These are phyloP conservation scores for Delphinella strobiligena DNA, from an alignment of 2,329 filamentous ascomycete genomes.

Conservation along the genomic window DNA sequence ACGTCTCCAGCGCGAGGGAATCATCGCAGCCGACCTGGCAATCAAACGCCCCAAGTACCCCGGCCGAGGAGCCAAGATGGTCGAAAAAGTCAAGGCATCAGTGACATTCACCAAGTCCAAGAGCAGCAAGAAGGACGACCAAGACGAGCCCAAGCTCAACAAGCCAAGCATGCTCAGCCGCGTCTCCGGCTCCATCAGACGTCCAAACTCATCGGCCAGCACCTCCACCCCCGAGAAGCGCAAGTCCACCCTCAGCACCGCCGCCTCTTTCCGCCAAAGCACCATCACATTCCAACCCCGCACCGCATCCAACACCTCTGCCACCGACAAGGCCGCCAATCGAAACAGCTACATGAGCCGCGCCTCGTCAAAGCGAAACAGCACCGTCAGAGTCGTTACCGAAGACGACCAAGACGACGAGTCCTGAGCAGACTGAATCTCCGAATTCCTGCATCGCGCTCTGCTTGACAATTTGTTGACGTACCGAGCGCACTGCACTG, in stretches of 20 bases:
- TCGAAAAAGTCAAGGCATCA: background rate
- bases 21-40: slow-evolving; percentile 1
- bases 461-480: too few species aligned
- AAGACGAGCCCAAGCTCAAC: background rate
- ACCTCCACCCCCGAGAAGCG: too few species aligned
- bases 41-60: slow-evolving; percentile 1
- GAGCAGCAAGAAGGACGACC: background rate
- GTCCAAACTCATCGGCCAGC: too few species aligned
- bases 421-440: too few species aligned
- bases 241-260: background rate
- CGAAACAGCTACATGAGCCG: background rate
- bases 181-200: background rate
- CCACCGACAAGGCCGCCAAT: background rate
- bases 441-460: too few species aligned
- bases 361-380: background rate
- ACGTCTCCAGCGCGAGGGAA: slow-evolving; percentile 3
- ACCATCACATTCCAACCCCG: background rate
- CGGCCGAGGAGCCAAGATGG: background rate
- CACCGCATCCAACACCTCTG: background rate
- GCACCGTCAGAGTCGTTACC: background rate
- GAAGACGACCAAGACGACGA: too few species aligned
- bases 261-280: background rate
- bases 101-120: background rate
- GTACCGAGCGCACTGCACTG: too few species aligned
- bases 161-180: background rate